Base-by-base conservation (phyloP, 306 rosid genomes). In the Cucurbita moschata region DNA sequence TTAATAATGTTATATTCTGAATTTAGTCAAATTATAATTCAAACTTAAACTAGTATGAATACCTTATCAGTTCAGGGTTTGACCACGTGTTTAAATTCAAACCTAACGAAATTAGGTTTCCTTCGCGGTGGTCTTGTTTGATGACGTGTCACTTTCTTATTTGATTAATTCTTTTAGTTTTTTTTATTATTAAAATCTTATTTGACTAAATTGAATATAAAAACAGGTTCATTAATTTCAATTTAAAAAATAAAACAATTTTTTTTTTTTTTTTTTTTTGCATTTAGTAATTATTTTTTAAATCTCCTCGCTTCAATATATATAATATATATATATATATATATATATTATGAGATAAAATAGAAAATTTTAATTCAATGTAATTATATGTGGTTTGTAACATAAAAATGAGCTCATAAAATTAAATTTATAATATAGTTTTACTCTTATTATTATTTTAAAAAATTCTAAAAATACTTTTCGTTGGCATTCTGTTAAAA, bases 51-150 rank as follows among this genome's bases (percentile, higher is more conserved):
- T 13, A 4, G 56, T 15, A 30, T 70, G 59, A 70, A 70, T 50
- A 21, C 74, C 74, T 50, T 70, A 26, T 46, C 57, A 13, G 67
- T 9, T 39, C 3, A 26, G 5, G 6, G 30, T 30, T 50, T 70
- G 74, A 70, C 74, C 74, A 70, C 73, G 73, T 68, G 21, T 13
- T 70, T 8, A 70, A 8, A 70, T 70, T 70, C 60, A 70, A 50
- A 70, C 23, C 18, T 43, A 6, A 8, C 14, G 38, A 67, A 67
- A 21, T 46, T 23, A 10, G 42, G 73, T 68, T 61, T 23, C 7
- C 18, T 44, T 19, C 5, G 21, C 1, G 73, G 13, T 10, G 59
- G 49, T 70, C 74, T 70, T 30, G 30, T 70, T 12, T 47, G 57
- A 15, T 4, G 10, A 26, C 73, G 23, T 47, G 73, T 68, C 73